Evolutionary conservation across 768 basidiomycete genomes (phyloP).

Genomic region (Amanita rubescens): DNA sequence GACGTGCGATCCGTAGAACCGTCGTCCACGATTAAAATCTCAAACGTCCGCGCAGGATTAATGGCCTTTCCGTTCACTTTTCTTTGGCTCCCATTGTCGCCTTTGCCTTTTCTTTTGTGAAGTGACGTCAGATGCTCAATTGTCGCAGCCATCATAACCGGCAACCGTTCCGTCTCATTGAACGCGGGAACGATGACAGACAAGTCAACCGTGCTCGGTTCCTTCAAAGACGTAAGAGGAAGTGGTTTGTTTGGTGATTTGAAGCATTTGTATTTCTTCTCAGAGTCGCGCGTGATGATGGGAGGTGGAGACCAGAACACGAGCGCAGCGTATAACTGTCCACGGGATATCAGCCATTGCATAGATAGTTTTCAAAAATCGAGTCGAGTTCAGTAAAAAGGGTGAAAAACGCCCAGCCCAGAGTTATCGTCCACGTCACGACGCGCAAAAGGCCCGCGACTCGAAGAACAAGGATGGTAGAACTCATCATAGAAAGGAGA

Average conservation of each 20-base stretch:
- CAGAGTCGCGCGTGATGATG: conserved; percentile 55
- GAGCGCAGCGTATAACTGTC: conserved; percentile 63
- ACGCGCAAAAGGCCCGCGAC: conserved; percentile 55
- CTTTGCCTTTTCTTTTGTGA: conserved; percentile 6
- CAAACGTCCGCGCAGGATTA: conserved; percentile 43
- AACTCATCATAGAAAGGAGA: conserved; percentile 29
- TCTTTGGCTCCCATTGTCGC: no score
- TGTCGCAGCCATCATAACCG: conserved; percentile 73
- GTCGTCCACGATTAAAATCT: conserved; percentile 87
- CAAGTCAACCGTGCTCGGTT: conserved; percentile 57
- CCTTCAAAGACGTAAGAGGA: conserved; percentile 50
- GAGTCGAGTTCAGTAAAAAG: conserved; percentile 27
- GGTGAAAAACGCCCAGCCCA: conserved; percentile 41
- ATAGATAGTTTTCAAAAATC: background rate
- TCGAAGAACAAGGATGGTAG: conserved; percentile 90
- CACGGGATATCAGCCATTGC: conserved; percentile 8
- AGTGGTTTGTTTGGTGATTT: conserved; percentile 43
- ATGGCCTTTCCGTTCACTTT: background rate
- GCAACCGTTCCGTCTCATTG: conserved; percentile 84
- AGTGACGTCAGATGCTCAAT: conserved; percentile 51
- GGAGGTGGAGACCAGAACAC: conserved; percentile 68
- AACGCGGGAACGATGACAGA: conserved; percentile 86
- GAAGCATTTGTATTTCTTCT: conserved; percentile 59
- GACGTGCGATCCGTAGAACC: conserved; percentile 78
- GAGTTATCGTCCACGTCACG: conserved; percentile 54